These are phyloP conservation scores for Apophysomyces variabilis DNA, from an alignment of 371 early-diverging fungal species.

Conservation along the genomic window DNA sequence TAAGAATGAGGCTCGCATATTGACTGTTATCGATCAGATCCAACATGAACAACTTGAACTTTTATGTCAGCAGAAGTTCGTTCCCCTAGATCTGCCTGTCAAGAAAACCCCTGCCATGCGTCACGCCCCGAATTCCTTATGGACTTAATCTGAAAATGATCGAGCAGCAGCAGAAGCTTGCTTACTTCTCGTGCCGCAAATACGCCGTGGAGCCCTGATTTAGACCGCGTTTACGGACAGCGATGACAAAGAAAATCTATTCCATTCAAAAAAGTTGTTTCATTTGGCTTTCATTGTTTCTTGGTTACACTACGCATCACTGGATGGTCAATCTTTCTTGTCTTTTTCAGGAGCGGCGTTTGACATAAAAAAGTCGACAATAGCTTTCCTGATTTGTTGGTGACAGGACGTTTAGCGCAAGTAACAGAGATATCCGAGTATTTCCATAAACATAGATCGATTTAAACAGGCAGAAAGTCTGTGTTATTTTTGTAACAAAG, in stretches of 20 bases:
- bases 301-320: background rate
- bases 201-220: slow-evolving; percentile 85
- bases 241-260: background rate
- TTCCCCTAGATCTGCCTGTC: slow-evolving; percentile 90
- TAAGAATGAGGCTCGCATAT: slow-evolving; percentile 90
- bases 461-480: background rate
- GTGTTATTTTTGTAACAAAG: slow-evolving; percentile 6
- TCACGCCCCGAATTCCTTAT: slow-evolving; percentile 79
- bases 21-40: slow-evolving; percentile 92
- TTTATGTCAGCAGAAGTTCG: slow-evolving; percentile 88
- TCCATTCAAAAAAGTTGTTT: background rate
- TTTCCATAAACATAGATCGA: too few species aligned
- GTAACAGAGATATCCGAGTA: background rate
- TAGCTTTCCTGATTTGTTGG: background rate
- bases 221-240: background rate
- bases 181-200: slow-evolving; percentile 85
- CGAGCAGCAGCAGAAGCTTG: slow-evolving; percentile 80
- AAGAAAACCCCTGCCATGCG: slow-evolving; percentile 98
- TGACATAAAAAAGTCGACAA: background rate
- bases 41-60: slow-evolving; percentile 82
- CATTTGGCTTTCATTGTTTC: background rate
- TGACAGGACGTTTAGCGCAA: background rate
- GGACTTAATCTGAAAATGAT: slow-evolving; percentile 74
- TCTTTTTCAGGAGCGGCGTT: background rate
- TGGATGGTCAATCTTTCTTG: background rate